Evolutionary conservation across 2,329 filamentous ascomycete genomes (phyloP).

Genomic region (Dactylonectria macrodidyma): DNA sequence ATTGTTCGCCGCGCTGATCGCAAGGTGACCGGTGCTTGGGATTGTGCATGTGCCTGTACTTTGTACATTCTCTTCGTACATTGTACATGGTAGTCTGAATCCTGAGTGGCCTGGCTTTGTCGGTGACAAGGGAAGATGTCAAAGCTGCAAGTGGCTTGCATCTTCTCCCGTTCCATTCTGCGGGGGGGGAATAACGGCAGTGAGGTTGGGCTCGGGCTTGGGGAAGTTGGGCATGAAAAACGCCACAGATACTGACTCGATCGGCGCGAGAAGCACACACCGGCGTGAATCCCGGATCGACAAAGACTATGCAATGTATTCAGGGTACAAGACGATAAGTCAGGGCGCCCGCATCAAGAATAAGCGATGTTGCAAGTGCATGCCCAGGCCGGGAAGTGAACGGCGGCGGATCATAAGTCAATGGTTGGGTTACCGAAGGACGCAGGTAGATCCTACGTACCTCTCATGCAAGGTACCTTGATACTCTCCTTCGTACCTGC

Average conservation of each 20-base stretch:
- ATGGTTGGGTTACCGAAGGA: slow-evolving; percentile 1
- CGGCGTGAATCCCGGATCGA: slow-evolving; percentile 29
- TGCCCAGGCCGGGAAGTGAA: slow-evolving; percentile 21
- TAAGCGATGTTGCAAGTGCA: slow-evolving; percentile 38
- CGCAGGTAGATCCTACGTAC: not conserved
- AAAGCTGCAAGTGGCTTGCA: not conserved
- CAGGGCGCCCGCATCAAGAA: slow-evolving; percentile 14
- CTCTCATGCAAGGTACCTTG: slow-evolving; percentile 11
- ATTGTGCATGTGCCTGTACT: slow-evolving; percentile 10
- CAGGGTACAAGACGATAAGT: not conserved
- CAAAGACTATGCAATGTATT: slow-evolving; percentile 9
- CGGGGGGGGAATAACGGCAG: slow-evolving; percentile 20
- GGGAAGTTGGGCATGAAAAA: slow-evolving; percentile 45
- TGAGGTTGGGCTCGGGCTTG: slow-evolving; percentile 32
- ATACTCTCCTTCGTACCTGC: no score
- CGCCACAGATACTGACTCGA: slow-evolving; percentile 23
- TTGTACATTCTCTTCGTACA: no score
- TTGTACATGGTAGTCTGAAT: slow-evolving; percentile 3
- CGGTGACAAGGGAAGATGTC: slow-evolving; percentile 18
- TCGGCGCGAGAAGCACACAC: slow-evolving; percentile 24
- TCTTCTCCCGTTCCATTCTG: not conserved
- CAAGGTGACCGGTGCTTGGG: slow-evolving; percentile 31
- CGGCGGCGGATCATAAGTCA: slow-evolving; percentile 4
- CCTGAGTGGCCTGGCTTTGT: not conserved
- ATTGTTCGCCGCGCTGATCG: slow-evolving; percentile 2